Base-by-base conservation (phyloP, 306 rosid genomes). In the Prunus mira region DNA sequence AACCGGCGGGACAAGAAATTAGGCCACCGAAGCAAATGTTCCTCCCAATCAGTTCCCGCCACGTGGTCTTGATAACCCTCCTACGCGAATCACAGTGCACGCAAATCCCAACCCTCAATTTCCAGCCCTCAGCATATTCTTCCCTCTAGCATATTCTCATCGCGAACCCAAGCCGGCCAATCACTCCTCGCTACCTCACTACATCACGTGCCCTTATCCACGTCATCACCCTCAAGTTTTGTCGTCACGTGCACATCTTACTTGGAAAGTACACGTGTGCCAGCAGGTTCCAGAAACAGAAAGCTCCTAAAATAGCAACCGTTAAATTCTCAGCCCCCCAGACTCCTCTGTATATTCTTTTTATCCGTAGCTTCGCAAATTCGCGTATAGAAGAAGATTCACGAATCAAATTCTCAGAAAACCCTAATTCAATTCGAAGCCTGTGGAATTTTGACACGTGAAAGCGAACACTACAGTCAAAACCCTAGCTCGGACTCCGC, bases 181-280 rank as follows among this genome's bases (percentile, higher is more conserved):
- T 69, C 22, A 17, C 1, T 0, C 3, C 0, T 2, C 13, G 65
- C 82, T 87, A 82, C 30, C 20, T 78, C 81, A 78, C 8, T 47
- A 2, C 6, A 2, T 20, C 74, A 60, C 58, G 63, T 46, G 78
- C 18, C 24, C n/a, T 0, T 7, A 6, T 12, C 73, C 79, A 76
- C 13, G 32, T 70, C 77, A 56, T 22, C 81, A 27, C 78, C 60
- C 28, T 69, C 74, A 34, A 66, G 34, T 58, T 72, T 27, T 25
- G 41, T 61, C 71, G 11, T 69, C 73, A 55, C 30, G 50, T 22
- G 49, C 30, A 28, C 11, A 45, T 76, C 89, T 69, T 15, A 82
- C 84, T 86, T 88, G 97, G 84, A 0, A 0, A 15, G 67, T 19
- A 56, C 85, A 77, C 84, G 78, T 78, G 83, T 32, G 9, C 73